Conservation (phyloP, 306 rosid species). For the Mimosa bimucronata region DNA sequence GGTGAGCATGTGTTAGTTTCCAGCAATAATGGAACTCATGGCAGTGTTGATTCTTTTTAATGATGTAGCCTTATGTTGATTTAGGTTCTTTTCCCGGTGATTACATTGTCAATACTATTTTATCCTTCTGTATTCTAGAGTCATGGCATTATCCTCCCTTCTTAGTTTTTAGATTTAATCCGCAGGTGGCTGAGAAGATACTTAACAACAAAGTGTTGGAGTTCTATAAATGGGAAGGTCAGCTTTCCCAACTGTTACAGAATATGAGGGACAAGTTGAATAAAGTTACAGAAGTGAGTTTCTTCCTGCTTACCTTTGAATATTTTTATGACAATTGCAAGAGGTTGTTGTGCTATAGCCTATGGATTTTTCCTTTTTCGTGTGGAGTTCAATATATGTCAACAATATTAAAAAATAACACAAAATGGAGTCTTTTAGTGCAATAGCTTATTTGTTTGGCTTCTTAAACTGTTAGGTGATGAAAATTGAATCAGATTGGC, state of each 20-base stretch:
- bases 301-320: background rate
- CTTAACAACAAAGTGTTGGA: constrained; percentile 75
- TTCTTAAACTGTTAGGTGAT: no score
- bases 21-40: background rate
- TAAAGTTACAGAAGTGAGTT: constrained; percentile 78
- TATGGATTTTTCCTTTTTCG: background rate
- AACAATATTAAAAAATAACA: no score
- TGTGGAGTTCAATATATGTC: background rate
- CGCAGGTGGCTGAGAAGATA: constrained; percentile 72
- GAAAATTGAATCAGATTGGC: background rate
- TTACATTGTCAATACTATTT: constrained; percentile 1
- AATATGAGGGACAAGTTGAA: constrained; percentile 86
- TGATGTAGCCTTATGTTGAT: background rate
- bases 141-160: background rate
- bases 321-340: background rate
- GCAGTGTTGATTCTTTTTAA: background rate
- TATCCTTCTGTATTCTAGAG: background rate
- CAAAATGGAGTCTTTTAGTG: no score
- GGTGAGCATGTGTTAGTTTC: background rate
- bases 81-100: background rate
- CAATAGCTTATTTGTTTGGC: no score
- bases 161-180: background rate
- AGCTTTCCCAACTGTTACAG: constrained; percentile 75
- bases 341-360: background rate
- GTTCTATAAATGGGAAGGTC: constrained; percentile 93